Evolutionary conservation across 2,329 filamentous ascomycete species (phyloP).

Genomic region (Pyrenochaeta sp.): DNA sequence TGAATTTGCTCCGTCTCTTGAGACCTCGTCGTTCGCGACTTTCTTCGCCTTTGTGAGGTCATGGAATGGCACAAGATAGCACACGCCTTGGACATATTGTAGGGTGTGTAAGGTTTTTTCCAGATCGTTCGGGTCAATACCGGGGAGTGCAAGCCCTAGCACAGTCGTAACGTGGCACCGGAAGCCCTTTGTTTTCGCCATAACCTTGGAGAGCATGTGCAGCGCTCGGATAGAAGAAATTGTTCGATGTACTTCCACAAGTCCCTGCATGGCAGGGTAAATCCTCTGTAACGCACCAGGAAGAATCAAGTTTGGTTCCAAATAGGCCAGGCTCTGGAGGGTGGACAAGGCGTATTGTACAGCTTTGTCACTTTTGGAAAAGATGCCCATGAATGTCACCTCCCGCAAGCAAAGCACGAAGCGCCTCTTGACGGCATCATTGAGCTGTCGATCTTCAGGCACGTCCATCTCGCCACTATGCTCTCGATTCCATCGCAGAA

Average conservation of each 20-base stretch:
- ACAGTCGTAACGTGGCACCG: conserved; percentile 94
- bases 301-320: conserved; percentile 90
- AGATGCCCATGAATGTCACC: conserved; percentile 97
- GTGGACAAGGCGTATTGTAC: conserved; percentile 92
- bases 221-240: conserved; percentile 91
- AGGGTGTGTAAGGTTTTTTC: conserved; percentile 96
- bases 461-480: conserved; percentile 90
- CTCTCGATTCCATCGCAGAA: conserved; percentile 97
- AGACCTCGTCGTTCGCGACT: conserved; percentile 13
- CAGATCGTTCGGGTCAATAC: conserved; percentile 96
- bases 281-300: conserved; percentile 94
- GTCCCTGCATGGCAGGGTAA: conserved; percentile 93
- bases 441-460: conserved; percentile 80
- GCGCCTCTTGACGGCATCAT: conserved; percentile 79
- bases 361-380: conserved; percentile 91
- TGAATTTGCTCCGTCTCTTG: conserved; percentile 38
- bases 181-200: conserved; percentile 94
- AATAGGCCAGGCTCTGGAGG: conserved; percentile 85
- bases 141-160: conserved; percentile 89
- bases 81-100: conserved; percentile 93
- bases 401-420: conserved; percentile 91
- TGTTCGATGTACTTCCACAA: conserved; percentile 96
- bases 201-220: conserved; percentile 89
- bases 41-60: conserved; percentile 72
- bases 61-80: conserved; percentile 93